A percentile compares a stretch with the other conserved stretches of the same genome.
Conservation (phyloP, 192 early-diverging fungal genomes). For the Podochytrium sp. region DNA sequence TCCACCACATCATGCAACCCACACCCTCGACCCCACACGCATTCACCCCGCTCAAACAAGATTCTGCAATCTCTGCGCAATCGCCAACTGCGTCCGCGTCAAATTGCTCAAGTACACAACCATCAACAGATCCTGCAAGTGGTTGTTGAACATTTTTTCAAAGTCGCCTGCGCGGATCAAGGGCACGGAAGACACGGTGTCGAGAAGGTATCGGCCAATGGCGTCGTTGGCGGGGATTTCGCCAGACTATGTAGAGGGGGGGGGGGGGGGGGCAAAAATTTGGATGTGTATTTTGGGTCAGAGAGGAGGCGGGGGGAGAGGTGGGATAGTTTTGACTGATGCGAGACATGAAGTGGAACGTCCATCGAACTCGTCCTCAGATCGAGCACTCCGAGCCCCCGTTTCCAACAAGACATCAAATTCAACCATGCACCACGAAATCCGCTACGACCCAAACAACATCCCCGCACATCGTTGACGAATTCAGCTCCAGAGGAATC, state of each 20-base stretch:
- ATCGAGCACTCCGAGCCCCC: no score
- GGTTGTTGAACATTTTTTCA: conserved; percentile 91
- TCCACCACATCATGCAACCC: not conserved
- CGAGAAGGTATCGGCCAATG: conserved; percentile 91
- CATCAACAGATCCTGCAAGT: conserved; percentile 94
- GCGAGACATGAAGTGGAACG: no score
- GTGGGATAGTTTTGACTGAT: no score
- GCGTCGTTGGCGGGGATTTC: conserved; percentile 61
- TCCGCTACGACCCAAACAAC: no score
- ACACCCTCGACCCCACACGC: not conserved
- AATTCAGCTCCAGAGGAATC: no score
- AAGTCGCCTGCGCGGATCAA: conserved; percentile 84
- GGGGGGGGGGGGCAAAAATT: no score
- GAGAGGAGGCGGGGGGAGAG: no score
- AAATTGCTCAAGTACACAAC: conserved; percentile 95
- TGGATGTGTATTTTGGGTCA: no score
- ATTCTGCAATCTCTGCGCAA: conserved; percentile 87
- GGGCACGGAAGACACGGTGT: conserved; percentile 88
- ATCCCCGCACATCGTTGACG: no score
- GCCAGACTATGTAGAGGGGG: conserved; percentile 17
- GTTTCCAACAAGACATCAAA: no score
- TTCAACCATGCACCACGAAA: no score
- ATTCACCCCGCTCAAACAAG: conserved; percentile 35
- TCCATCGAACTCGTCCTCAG: no score
- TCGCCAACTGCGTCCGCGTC: conserved; percentile 91